Evolutionary conservation across 2,329 filamentous ascomycete genomes (phyloP).

Genomic region (Pyricularia grisea): DNA sequence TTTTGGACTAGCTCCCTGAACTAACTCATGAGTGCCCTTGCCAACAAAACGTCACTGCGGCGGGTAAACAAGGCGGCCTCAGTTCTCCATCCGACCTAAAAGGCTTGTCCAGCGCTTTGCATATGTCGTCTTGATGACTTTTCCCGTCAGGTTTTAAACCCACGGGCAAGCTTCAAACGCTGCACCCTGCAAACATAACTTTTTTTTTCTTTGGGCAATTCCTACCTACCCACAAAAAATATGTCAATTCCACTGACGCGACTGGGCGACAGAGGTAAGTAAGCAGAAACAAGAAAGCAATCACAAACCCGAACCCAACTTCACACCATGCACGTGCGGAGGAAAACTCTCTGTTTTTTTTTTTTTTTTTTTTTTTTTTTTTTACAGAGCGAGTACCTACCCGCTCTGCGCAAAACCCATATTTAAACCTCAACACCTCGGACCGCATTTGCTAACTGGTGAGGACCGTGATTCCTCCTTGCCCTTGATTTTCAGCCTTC

Average conservation of each 20-base stretch:
- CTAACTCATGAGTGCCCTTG: not conserved
- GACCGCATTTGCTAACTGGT: not conserved
- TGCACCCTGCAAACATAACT: not conserved
- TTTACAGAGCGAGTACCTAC: too few species aligned
- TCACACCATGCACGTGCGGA: not conserved
- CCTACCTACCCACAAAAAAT: not conserved
- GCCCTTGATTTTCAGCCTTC: conserved; percentile 47
- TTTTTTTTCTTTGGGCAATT: not conserved
- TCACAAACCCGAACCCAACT: not conserved
- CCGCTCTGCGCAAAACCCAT: too few species aligned
- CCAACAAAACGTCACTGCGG: not conserved
- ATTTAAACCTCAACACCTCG: not conserved
- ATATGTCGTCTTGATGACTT: not conserved
- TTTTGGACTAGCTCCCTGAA: not conserved
- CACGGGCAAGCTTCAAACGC: not conserved
- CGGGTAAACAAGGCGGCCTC: not conserved
- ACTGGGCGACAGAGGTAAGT: conserved; percentile 36
- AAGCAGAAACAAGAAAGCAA: conserved; percentile 6
- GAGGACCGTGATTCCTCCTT: not conserved
- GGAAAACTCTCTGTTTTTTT: not conserved
- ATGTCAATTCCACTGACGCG: conserved; percentile 33
- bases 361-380: not conserved
- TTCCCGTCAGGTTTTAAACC: not conserved
- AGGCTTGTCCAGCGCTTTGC: not conserved
- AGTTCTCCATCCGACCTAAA: not conserved